Evolutionary conservation across 805 yeast genomes (phyloP).

Genomic region (Metschnikowia sp.): DNA sequence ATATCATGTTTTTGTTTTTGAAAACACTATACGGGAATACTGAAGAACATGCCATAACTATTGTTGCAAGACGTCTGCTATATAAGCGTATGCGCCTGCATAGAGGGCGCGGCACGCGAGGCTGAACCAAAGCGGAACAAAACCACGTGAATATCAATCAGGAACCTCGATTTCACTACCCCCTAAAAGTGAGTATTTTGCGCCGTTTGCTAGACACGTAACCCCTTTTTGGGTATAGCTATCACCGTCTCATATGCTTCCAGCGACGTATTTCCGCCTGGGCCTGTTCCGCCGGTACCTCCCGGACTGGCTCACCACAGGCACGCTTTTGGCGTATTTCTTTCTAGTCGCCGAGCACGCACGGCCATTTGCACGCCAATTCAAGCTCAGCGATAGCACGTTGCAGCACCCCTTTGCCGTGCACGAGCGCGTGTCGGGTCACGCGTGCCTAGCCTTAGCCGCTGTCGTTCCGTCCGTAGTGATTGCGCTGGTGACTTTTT

Average conservation of each 20-base stretch:
- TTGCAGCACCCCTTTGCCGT: conserved; percentile 36
- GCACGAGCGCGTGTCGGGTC: conserved; percentile 28
- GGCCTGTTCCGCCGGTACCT: conserved; percentile 20
- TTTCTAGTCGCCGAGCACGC: conserved; percentile 30
- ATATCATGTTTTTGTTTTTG: too few relatives aligned
- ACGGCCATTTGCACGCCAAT: conserved; percentile 35
- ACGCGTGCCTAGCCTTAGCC: conserved; percentile 27
- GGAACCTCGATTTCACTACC: too few relatives aligned
- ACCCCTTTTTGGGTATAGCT: background rate
- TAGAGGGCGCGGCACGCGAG: too few relatives aligned
- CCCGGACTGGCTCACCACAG: conserved; percentile 32
- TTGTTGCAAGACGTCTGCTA: too few relatives aligned
- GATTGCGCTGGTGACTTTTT: conserved; percentile 16
- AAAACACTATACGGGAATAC: too few relatives aligned
- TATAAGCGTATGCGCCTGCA: too few relatives aligned
- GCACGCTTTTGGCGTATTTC: conserved; percentile 24
- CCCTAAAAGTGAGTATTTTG: background rate
- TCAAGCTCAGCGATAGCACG: conserved; percentile 27
- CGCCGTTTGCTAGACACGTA: background rate
- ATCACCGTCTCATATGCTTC: conserved; percentile 9
- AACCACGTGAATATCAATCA: too few relatives aligned
- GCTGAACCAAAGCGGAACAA: too few relatives aligned
- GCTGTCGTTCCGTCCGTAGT: conserved; percentile 23
- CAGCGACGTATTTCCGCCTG: conserved; percentile 15
- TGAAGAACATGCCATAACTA: too few relatives aligned